Conservation (phyloP, 306 rosid genomes). For the Pueraria montana region DNA sequence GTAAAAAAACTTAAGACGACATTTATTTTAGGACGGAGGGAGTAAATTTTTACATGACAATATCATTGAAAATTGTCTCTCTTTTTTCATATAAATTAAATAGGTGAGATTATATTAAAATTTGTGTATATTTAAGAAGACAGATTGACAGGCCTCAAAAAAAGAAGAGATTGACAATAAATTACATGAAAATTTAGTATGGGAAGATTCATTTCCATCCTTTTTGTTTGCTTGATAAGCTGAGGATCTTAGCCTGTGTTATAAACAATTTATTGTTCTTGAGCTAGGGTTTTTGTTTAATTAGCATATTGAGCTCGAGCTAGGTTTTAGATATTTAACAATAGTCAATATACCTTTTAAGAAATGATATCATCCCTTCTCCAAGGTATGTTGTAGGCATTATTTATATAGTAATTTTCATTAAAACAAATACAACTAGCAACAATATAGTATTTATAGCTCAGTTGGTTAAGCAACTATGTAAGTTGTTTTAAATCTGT, state of each 20-base stretch:
- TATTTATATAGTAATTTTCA: neutral
- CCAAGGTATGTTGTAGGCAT: neutral
- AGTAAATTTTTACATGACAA: neutral
- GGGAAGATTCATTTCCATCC: neutral
- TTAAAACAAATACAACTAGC: neutral
- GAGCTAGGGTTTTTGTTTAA: slow-evolving; percentile 8
- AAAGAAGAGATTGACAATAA: neutral
- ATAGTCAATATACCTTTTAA: neutral
- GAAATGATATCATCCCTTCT: neutral
- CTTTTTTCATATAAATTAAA: neutral
- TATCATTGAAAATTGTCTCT: neutral
- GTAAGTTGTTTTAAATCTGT: no score
- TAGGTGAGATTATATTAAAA: neutral
- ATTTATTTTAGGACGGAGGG: no score
- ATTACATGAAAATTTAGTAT: neutral
- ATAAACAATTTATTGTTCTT: neutral
- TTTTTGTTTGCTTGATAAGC: slow-evolving; percentile 16
- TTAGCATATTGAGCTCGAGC: neutral
- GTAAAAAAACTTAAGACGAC: no score
- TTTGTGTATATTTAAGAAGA: neutral
- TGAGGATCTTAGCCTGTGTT: neutral
- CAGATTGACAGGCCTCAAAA: no score
- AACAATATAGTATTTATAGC: no score
- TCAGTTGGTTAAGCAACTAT: no score
- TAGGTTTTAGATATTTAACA: neutral